These are phyloP conservation scores for Acanthamoeba castellanii DNA, from an alignment of 208 protist species.

Conservation along the genomic window DNA sequence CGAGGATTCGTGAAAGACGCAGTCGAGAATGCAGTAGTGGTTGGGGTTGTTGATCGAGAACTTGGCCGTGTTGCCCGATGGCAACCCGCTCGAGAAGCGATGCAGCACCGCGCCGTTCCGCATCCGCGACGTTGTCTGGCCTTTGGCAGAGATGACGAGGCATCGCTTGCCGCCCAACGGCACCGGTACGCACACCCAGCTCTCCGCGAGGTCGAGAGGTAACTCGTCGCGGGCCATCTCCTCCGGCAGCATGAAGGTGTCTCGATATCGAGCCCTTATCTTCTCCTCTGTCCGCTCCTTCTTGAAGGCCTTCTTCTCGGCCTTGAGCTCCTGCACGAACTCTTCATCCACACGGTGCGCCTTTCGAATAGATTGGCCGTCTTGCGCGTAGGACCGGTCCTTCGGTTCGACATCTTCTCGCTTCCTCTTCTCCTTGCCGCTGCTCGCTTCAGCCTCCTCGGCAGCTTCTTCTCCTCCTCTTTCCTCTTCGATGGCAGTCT, in stretches of 20 bases:
- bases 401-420: constrained; percentile 11
- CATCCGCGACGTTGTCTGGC: constrained; percentile 39
- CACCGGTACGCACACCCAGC: constrained; percentile 56
- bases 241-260: constrained; percentile 55
- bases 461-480: background rate
- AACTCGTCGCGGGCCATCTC: constrained; percentile 56
- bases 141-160: constrained; percentile 59
- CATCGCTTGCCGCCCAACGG: constrained; percentile 64
- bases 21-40: constrained; percentile 82
- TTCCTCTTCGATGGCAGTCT: background rate
- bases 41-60: constrained; percentile 28
- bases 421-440: background rate
- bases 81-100: constrained; percentile 26
- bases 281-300: constrained; percentile 14
- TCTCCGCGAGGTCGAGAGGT: constrained; percentile 19
- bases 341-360: constrained; percentile 34
- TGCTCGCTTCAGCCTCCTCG: background rate
- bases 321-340: constrained; percentile 14
- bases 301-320: constrained; percentile 5
- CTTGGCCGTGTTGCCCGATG: constrained; percentile 39
- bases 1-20: constrained; percentile 64
- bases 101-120: constrained; percentile 55
- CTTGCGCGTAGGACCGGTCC: background rate
- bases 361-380: background rate
- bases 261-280: constrained; percentile 17